phyloP scores from a whole-genome alignment of 129 eudicot species.

The Sambucus nigra region DNA sequence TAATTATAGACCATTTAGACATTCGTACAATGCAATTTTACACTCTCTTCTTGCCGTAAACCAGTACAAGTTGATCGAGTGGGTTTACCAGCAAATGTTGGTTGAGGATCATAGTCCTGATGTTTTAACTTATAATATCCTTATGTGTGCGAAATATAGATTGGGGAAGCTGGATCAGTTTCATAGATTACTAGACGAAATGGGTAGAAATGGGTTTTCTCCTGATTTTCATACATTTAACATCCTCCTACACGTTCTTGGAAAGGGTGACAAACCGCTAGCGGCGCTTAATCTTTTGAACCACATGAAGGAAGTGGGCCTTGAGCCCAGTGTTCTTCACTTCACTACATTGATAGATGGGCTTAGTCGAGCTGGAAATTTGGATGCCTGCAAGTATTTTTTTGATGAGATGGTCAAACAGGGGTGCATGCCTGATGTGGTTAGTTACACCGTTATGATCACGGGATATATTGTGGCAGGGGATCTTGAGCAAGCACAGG shows the following conservation, averaged over 20 bases:
- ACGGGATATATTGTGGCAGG: conserved; percentile 60
- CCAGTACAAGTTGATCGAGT: conserved; percentile 68
- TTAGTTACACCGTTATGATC: conserved; percentile 76
- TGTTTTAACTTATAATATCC: conserved; percentile 60
- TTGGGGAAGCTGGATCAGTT: conserved; percentile 65
- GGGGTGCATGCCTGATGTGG: conserved; percentile 77
- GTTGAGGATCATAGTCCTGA: conserved; percentile 54
- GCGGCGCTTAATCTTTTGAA: conserved; percentile 65
- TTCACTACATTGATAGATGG: conserved; percentile 84
- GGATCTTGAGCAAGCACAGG: conserved; percentile 59
- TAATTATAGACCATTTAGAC: conserved; percentile 65
- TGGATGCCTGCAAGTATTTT: conserved; percentile 70
- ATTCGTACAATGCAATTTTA: conserved; percentile 71
- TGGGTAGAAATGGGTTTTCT: conserved; percentile 59
- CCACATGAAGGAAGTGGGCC: conserved; percentile 75
- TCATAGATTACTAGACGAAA: conserved; percentile 65
- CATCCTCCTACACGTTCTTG: conserved; percentile 69
- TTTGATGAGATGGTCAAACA: conserved; percentile 55
- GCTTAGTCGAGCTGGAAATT: conserved; percentile 60
- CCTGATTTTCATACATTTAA: conserved; percentile 84
- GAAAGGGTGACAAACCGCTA: conserved; percentile 67
- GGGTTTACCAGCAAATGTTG: conserved; percentile 88
- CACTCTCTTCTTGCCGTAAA: conserved; percentile 55
- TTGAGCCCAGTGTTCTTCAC: conserved; percentile 68
- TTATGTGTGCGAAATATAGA: conserved; percentile 64